phyloP scores from a whole-genome alignment of 139 green algal genomes.

The Chlamydomonas sp. region DNA sequence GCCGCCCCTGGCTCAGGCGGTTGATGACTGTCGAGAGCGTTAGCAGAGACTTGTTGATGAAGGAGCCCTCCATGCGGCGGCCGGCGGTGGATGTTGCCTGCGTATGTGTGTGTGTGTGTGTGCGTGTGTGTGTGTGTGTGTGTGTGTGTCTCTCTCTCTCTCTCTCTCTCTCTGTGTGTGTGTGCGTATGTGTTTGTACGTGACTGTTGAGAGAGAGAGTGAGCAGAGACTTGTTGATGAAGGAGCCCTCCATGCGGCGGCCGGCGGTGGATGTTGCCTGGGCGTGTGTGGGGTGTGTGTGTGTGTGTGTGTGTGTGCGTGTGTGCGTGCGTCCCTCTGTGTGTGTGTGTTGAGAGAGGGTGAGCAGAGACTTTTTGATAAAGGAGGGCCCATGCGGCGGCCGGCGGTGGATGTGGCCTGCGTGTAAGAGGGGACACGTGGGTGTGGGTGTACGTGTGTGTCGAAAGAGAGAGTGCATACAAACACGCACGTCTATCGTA shows the following conservation, averaged over 20 bases:
- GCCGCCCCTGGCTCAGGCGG: conserved; percentile 52
- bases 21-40: conserved; percentile 68
- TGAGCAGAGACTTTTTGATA: conserved; percentile 94
- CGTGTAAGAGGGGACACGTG: too few relatives aligned
- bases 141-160: too few relatives aligned
- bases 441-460: too few relatives aligned
- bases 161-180: background rate
- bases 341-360: conserved; percentile 52
- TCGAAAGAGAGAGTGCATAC: too few relatives aligned
- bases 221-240: conserved; percentile 94
- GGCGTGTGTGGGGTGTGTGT: background rate
- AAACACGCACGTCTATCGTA: too few relatives aligned
- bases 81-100: conserved; percentile 55
- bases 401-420: too few relatives aligned
- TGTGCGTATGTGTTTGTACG: too few relatives aligned
- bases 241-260: conserved; percentile 77
- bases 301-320: too few relatives aligned
- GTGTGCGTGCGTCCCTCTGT: too few relatives aligned
- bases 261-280: conserved; percentile 55
- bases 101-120: too few relatives aligned
- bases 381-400: too few relatives aligned
- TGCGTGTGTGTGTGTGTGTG: conserved; percentile 73
- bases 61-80: conserved; percentile 77
- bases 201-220: conserved; percentile 81
- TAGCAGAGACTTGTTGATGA: conserved; percentile 94